Percentiles rank a stretch among this genome's conserved stretches.
phyloP scores from a whole-genome alignment of 352 stramenopile species.

The Phytopythium vexans region DNA sequence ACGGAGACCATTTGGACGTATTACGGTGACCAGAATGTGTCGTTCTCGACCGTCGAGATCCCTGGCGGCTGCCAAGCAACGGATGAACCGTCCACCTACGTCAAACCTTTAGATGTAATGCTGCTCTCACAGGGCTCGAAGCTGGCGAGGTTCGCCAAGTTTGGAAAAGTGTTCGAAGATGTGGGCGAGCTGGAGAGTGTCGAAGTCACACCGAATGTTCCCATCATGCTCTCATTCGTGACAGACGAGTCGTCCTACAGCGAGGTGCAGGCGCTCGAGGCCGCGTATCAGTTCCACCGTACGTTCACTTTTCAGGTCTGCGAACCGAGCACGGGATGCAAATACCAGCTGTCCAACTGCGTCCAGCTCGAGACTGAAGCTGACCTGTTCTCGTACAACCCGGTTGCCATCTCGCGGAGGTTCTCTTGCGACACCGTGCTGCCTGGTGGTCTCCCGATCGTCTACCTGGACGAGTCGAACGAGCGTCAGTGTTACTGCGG shows the following conservation, averaged over 20 bases:
- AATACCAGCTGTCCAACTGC: conserved; percentile 23
- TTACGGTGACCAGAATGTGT: conserved; percentile 6
- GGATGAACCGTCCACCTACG: too few relatives aligned
- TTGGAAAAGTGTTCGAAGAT: conserved; percentile 24
- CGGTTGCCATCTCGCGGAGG: conserved; percentile 37
- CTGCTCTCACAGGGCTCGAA: conserved; percentile 20
- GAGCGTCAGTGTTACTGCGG: conserved; percentile 53
- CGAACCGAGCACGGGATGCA: conserved; percentile 9
- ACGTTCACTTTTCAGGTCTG: conserved; percentile 44
- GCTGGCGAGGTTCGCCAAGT: conserved; percentile 20
- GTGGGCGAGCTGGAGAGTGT: conserved; percentile 6
- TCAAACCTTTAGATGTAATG: conserved; percentile 8
- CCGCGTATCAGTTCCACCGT: conserved; percentile 17
- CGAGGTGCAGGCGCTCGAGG: conserved; percentile 28
- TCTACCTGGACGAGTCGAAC: conserved; percentile 31
- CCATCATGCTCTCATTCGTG: conserved; percentile 39
- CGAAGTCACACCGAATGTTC: background rate
- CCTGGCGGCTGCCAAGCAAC: conserved; percentile 32
- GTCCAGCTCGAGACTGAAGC: conserved; percentile 27
- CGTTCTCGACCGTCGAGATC: conserved; percentile 42
- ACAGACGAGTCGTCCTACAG: conserved; percentile 34
- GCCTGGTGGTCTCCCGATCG: conserved; percentile 38
- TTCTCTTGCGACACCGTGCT: conserved; percentile 32
- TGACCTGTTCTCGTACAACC: conserved; percentile 67
- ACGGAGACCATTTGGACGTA: conserved; percentile 17